These are phyloP conservation scores for Nicotiana sylvestris DNA, from an alignment of 257 asterid genomes.

Conservation along the genomic window DNA sequence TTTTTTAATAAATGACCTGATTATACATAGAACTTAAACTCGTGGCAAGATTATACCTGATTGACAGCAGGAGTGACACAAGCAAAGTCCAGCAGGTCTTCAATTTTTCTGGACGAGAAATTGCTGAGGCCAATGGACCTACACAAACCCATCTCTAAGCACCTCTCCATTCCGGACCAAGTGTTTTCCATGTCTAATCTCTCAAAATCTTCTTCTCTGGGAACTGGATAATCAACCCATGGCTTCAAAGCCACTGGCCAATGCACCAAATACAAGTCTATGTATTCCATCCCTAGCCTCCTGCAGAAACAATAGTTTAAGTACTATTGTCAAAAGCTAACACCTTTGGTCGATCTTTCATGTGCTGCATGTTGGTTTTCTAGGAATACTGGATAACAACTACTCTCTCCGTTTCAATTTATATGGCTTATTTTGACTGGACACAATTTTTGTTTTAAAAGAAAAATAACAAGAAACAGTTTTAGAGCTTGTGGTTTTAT, in stretches of 20 bases:
- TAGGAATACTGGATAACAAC: too few relatives aligned
- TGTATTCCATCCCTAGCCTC: constrained; percentile 63
- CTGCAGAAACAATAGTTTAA: constrained; percentile 16
- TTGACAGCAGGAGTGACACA: constrained; percentile 61
- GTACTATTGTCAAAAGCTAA: too few relatives aligned
- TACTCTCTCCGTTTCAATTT: too few relatives aligned
- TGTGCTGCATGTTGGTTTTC: too few relatives aligned
- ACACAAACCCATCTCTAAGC: constrained; percentile 64
- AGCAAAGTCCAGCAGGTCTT: constrained; percentile 41
- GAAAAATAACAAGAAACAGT: too few relatives aligned
- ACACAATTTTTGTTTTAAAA: too few relatives aligned
- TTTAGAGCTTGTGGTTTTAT: too few relatives aligned
- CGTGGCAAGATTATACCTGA: constrained; percentile 33
- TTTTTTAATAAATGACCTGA: too few relatives aligned
- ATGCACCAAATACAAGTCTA: constrained; percentile 82
- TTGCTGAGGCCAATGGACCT: constrained; percentile 80
- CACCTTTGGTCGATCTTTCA: background rate
- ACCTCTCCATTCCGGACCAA: constrained; percentile 81
- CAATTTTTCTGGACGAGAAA: constrained; percentile 59
- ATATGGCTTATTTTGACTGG: too few relatives aligned
- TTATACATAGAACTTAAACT: too few relatives aligned
- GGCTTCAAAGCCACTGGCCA: constrained; percentile 84
- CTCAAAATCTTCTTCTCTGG: constrained; percentile 58
- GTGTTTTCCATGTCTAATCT: constrained; percentile 46
- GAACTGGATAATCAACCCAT: constrained; percentile 54